phyloP scores from a whole-genome alignment of 1,139 yeast genomes.

The Pichia sp. region DNA sequence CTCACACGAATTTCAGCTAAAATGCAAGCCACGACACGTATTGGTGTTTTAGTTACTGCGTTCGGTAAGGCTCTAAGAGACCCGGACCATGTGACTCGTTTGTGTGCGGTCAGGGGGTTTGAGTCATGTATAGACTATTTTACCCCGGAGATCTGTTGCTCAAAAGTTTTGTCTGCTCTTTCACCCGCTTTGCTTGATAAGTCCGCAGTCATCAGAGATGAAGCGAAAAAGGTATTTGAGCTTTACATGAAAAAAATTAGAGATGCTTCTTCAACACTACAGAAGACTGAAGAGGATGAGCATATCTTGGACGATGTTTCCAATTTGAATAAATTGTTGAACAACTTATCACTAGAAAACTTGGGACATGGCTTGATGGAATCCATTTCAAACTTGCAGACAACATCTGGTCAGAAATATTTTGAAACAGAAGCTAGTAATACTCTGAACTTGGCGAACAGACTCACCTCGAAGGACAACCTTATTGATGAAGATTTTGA shows the following conservation, averaged over 20 bases:
- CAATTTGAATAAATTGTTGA: conserved; percentile 26
- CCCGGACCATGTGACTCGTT: conserved; percentile 69
- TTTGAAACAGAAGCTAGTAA: not conserved
- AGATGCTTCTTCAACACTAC: conserved; percentile 53
- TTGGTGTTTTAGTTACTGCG: conserved; percentile 81
- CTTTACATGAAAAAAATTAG: conserved; percentile 63
- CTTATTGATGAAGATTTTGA: conserved; percentile 18
- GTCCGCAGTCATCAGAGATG: conserved; percentile 62
- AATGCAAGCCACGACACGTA: conserved; percentile 56
- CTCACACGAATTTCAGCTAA: conserved; percentile 66
- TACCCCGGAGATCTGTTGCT: conserved; percentile 72
- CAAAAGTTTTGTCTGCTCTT: conserved; percentile 77
- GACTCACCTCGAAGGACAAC: conserved; percentile 7
- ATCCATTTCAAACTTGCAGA: conserved; percentile 13
- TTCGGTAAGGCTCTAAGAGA: conserved; percentile 81
- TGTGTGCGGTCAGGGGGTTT: conserved; percentile 76
- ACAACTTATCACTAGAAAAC: conserved; percentile 23
- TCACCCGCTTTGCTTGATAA: conserved; percentile 81
- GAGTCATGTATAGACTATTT: conserved; percentile 62
- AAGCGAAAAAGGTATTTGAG: conserved; percentile 67
- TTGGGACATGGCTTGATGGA: conserved; percentile 22
- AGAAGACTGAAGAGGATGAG: conserved; percentile 44
- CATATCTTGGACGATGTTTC: conserved; percentile 27
- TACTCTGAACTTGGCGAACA: not conserved
- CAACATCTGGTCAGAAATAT: conserved; percentile 8